Evolutionary conservation across 2,329 filamentous ascomycete genomes (phyloP), one percentile per base, ranked within the genome.

Genomic region (Beauveria varroae): DNA sequence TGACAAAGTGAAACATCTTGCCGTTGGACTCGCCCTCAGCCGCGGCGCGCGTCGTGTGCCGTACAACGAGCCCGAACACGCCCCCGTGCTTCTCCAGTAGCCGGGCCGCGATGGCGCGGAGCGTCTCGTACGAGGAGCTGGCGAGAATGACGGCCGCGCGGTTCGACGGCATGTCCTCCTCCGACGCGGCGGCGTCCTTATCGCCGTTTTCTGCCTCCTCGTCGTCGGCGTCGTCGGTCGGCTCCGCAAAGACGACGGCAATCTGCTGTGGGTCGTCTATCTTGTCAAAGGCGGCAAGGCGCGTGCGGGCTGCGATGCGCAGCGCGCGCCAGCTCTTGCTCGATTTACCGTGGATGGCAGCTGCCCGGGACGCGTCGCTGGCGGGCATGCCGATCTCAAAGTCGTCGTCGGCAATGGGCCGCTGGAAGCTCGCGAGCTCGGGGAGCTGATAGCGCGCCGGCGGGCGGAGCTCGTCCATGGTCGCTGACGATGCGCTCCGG

Each of bases 261-360:
- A 88, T 80, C 63, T 91, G 90, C 70, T 89, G 89, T 46, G 89
- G 87, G 65, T 92, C 87, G 60, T 96, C 92, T 53, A 96, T 89
- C 73, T 89, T 91, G 73, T 98, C 93, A 72, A 98, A 95, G 22
- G 86, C 78, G 50, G 85, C 82, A 66, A 98, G 81, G 67, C 88
- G 89, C 61, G 81, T 86, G 65, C 85, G 86, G 61, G 89, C 86
- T 10, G 91, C 89, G 65, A 96, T 84, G 57, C 95, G 86, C 64
- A 99, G 78, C 5, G 91, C 90, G 67, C 93, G 85, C 95, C 95
- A 99, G 61, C 86, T 89, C 73, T 96, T 93, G 77, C 91, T 96
- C 22, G 88, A 86, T 72, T 96, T 96, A 60, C 86, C 82, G 65
- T 90, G 89, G 8, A 86, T 73, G 22, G 84, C 80, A 14, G 74